phyloP scores from a whole-genome alignment of 495 filamentous ascomycete species.

The Halenospora varia region DNA sequence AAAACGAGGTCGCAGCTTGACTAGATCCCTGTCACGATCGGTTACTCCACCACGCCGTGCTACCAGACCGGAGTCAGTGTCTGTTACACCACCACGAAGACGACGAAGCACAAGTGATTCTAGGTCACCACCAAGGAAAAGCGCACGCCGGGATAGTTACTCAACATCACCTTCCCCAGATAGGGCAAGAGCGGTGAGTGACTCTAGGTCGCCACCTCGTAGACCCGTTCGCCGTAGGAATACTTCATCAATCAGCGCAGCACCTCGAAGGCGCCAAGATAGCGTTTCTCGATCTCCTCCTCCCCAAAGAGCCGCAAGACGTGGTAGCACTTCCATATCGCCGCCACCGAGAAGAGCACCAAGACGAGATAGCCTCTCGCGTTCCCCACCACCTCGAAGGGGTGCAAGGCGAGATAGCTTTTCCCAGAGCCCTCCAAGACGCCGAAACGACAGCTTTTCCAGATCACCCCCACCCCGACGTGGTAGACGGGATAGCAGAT shows the following conservation, averaged over 20 bases:
- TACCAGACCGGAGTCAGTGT: conserved; percentile 8
- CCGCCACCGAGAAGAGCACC: no score
- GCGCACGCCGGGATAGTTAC: neutral
- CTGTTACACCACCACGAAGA: conserved; percentile 28
- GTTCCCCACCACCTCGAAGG: no score
- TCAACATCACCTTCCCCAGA: conserved; percentile 6
- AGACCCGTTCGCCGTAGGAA: conserved; percentile 15
- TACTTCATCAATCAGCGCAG: conserved; percentile 20
- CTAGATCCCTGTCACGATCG: conserved; percentile 33
- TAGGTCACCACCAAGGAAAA: conserved; percentile 8
- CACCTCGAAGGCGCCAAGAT: conserved; percentile 9
- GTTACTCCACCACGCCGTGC: conserved; percentile 17
- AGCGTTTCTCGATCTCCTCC: conserved; percentile 21
- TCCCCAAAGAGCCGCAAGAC: conserved; percentile 6
- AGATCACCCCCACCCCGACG: conserved; percentile 19
- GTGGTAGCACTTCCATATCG: conserved; percentile 17
- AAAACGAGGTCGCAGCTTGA: conserved; percentile 25
- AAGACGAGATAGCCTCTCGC: no score
- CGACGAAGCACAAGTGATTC: conserved; percentile 20
- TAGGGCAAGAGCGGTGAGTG: conserved; percentile 7
- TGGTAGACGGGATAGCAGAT: conserved; percentile 13
- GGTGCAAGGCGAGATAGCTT: no score
- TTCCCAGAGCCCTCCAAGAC: no score
- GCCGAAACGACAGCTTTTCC: conserved; percentile 15
- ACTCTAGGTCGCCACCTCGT: conserved; percentile 21